These are phyloP conservation scores for Elsinoe fawcettii DNA, from an alignment of 2,329 filamentous ascomycete species.

Conservation along the genomic window DNA sequence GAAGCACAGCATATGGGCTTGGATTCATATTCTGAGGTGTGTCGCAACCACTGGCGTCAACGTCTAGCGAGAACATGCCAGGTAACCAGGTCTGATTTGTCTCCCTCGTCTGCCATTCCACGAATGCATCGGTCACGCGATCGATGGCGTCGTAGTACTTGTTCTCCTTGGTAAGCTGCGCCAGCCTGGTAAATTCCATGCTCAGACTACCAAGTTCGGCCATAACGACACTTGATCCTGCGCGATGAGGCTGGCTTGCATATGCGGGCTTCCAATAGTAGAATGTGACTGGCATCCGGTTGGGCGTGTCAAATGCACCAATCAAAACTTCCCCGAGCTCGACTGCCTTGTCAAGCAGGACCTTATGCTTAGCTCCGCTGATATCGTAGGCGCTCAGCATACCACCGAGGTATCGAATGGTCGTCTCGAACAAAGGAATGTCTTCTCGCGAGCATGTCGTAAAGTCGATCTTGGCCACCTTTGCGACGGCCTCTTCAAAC, in stretches of 20 bases:
- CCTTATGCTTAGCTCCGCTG: conserved; percentile 59
- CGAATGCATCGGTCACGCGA: conserved; percentile 72
- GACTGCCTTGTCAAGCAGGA: conserved; percentile 68
- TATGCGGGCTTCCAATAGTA: conserved; percentile 67
- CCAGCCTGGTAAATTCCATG: conserved; percentile 82
- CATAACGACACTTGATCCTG: conserved; percentile 48
- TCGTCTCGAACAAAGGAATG: conserved; percentile 89
- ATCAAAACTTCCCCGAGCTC: conserved; percentile 75
- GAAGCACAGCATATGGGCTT: conserved; percentile 1
- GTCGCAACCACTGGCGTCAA: conserved; percentile 77
- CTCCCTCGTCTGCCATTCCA: conserved; percentile 55
- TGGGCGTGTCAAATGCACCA: conserved; percentile 82
- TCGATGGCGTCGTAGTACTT: conserved; percentile 88
- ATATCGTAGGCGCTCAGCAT: conserved; percentile 81
- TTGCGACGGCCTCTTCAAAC: conserved; percentile 68
- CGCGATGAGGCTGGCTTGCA: conserved; percentile 56
- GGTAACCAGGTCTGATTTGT: conserved; percentile 56
- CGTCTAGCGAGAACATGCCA: conserved; percentile 69
- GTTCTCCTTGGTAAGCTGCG: conserved; percentile 71
- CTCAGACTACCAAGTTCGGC: conserved; percentile 70
- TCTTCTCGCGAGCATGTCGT: conserved; percentile 58
- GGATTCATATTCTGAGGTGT: conserved; percentile 35
- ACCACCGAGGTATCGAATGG: conserved; percentile 84
- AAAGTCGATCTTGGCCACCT: conserved; percentile 71
- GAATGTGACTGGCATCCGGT: conserved; percentile 79